Conservation (phyloP, 2,329 filamentous ascomycete species). For the Leptographium wingfieldii region DNA sequence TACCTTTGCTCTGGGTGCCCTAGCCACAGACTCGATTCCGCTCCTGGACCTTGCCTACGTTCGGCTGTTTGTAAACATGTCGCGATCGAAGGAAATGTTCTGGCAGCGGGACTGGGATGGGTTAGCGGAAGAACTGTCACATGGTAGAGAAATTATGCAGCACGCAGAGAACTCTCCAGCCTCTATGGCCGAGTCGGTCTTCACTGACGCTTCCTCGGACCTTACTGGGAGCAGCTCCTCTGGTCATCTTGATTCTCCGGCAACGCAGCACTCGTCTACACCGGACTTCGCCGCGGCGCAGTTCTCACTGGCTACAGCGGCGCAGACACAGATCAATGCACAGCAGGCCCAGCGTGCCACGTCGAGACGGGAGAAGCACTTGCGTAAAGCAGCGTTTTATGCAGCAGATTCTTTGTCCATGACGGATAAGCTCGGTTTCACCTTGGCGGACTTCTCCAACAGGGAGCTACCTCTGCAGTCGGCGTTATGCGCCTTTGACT, state of each 20-base stretch:
- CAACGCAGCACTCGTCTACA: slow-evolving; percentile 37
- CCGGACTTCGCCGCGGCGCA: slow-evolving; percentile 31
- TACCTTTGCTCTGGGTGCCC: slow-evolving; percentile 65
- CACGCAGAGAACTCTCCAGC: slow-evolving; percentile 52
- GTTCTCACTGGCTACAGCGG: slow-evolving; percentile 14
- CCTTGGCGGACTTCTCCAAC: slow-evolving; percentile 72
- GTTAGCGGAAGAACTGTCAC: slow-evolving; percentile 76
- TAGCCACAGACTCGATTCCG: slow-evolving; percentile 84
- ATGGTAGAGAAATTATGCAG: slow-evolving; percentile 62
- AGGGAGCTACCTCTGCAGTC: slow-evolving; percentile 81
- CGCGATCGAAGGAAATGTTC: slow-evolving; percentile 80
- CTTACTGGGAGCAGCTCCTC: slow-evolving; percentile 23
- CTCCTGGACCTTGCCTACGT: slow-evolving; percentile 87
- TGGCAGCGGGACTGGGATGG: slow-evolving; percentile 90
- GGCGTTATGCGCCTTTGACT: slow-evolving; percentile 87
- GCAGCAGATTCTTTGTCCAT: slow-evolving; percentile 84
- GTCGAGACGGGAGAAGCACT: slow-evolving; percentile 69
- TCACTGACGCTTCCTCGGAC: slow-evolving; percentile 31
- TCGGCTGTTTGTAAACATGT: slow-evolving; percentile 84
- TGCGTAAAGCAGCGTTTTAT: slow-evolving; percentile 91
- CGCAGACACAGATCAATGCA: slow-evolving; percentile 7
- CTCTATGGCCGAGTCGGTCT: slow-evolving; percentile 31
- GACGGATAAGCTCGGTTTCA: slow-evolving; percentile 74
- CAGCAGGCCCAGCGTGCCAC: slow-evolving; percentile 28
- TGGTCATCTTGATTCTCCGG: slow-evolving; percentile 38